phyloP scores from a whole-genome alignment of 2,329 filamentous ascomycete species.

The Epichloe brachyelytri region DNA sequence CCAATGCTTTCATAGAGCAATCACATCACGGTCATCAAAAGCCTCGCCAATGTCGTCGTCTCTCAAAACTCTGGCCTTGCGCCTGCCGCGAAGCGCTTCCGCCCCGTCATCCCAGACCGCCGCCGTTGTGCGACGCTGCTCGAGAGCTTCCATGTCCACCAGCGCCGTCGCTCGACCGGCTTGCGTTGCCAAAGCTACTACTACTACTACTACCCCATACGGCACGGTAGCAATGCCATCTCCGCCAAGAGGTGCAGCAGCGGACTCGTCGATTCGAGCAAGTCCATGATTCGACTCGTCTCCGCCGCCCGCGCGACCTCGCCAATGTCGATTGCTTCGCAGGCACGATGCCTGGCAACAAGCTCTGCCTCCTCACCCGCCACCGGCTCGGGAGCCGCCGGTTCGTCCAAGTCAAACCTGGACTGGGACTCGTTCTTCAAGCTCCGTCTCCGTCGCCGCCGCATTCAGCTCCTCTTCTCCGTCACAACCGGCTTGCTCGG shows the following conservation, averaged over 20 bases:
- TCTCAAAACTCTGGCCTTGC: conserved; percentile 20
- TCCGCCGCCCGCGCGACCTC: not conserved
- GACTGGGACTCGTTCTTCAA: conserved; percentile 91
- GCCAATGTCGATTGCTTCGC: conserved; percentile 2
- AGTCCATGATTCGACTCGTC: conserved; percentile 3
- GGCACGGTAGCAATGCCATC: conserved; percentile 3
- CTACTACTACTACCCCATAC: conserved; percentile 8
- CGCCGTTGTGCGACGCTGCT: conserved; percentile 13
- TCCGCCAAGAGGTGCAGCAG: not conserved
- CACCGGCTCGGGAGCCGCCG: not conserved
- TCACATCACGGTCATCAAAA: not conserved
- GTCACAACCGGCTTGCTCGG: conserved; percentile 49
- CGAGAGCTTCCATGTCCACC: conserved; percentile 19
- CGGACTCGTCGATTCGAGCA: conserved; percentile 1
- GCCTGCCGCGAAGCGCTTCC: conserved; percentile 14
- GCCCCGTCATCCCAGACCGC: conserved; percentile 9
- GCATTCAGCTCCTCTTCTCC: conserved; percentile 71
- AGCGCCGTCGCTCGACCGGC: conserved; percentile 8
- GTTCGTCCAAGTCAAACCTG: conserved; percentile 23
- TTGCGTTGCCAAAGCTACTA: conserved; percentile 11
- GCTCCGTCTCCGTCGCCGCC: conserved; percentile 72
- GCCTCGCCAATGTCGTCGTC: conserved; percentile 15
- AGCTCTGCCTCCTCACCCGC: conserved; percentile 4
- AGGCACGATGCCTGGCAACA: conserved; percentile 9
- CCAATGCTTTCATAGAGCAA: not conserved